These are phyloP conservation scores for Fusarium mundagurra DNA, from an alignment of 2,329 filamentous ascomycete genomes.

Conservation along the genomic window DNA sequence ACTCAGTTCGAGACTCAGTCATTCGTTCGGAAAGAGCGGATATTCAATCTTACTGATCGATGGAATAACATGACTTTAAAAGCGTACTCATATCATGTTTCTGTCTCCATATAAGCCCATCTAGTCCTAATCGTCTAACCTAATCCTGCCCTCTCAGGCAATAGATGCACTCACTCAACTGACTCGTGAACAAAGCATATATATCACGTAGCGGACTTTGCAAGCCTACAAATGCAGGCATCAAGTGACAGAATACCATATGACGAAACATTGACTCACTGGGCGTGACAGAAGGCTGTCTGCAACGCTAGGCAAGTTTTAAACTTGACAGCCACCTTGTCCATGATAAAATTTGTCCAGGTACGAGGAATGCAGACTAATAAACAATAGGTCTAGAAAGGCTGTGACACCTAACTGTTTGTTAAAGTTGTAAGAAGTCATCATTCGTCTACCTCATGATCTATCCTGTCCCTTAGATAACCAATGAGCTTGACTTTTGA, in stretches of 20 bases:
- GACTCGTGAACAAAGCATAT: background rate
- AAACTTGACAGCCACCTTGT: conserved; percentile 7
- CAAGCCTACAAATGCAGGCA: background rate
- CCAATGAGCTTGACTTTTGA: conserved; percentile 1
- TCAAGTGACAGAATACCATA: background rate
- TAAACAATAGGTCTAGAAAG: background rate
- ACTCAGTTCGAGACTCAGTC: background rate
- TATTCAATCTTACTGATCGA: background rate
- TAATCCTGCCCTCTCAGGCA: background rate
- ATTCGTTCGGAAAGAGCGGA: background rate
- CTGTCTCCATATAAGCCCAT: background rate
- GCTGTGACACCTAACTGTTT: conserved; percentile 7
- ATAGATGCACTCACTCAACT: background rate
- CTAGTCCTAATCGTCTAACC: background rate
- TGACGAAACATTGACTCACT: background rate
- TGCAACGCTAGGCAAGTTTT: background rate
- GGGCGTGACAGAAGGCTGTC: background rate
- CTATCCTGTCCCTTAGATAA: conserved; percentile 14
- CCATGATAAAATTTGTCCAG: conserved; percentile 2
- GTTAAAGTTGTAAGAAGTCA: conserved; percentile 8
- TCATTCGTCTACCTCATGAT: conserved; percentile 10
- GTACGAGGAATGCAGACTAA: conserved; percentile 27
- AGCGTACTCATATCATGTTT: background rate
- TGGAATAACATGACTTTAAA: background rate
- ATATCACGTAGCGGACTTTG: background rate